These are phyloP conservation scores for Coemansia sp. DNA, from an alignment of 192 early-diverging fungal species.

Conservation along the genomic window DNA sequence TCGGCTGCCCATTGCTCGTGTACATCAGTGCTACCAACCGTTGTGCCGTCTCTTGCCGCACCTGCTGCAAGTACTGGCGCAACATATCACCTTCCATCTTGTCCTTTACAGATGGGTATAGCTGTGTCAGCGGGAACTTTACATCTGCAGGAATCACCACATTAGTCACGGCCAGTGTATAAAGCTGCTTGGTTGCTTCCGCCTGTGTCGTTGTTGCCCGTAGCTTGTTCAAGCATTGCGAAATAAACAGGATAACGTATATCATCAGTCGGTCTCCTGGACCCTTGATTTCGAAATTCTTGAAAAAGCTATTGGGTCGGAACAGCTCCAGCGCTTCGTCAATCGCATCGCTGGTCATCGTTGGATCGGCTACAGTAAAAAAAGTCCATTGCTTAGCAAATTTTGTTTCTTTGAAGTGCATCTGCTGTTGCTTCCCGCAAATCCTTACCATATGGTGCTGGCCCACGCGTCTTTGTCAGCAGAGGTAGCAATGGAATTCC, in stretches of 20 bases:
- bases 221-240: conserved; percentile 73
- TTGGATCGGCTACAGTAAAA: conserved; percentile 42
- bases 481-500: conserved; percentile 88
- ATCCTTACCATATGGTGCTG: conserved; percentile 68
- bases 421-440: background rate
- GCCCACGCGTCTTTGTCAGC: conserved; percentile 82
- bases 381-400: background rate
- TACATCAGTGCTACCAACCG: conserved; percentile 78
- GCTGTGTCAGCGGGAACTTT: conserved; percentile 86
- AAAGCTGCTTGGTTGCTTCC: conserved; percentile 78
- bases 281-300: conserved; percentile 99
- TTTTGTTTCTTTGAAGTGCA: background rate
- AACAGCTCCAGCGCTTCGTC: conserved; percentile 94
- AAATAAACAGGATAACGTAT: conserved; percentile 91
- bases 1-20: conserved; percentile 53
- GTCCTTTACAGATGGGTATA: conserved; percentile 74
- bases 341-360: conserved; percentile 75
- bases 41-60: conserved; percentile 82
- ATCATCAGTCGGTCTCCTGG: conserved; percentile 89
- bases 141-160: conserved; percentile 93
- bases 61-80: conserved; percentile 82
- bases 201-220: conserved; percentile 58
- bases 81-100: conserved; percentile 76
- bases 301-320: conserved; percentile 95
- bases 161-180: conserved; percentile 82